Evolutionary conservation across 495 filamentous ascomycete genomes (phyloP).

Genomic region (Sphaerosporella brunnea): DNA sequence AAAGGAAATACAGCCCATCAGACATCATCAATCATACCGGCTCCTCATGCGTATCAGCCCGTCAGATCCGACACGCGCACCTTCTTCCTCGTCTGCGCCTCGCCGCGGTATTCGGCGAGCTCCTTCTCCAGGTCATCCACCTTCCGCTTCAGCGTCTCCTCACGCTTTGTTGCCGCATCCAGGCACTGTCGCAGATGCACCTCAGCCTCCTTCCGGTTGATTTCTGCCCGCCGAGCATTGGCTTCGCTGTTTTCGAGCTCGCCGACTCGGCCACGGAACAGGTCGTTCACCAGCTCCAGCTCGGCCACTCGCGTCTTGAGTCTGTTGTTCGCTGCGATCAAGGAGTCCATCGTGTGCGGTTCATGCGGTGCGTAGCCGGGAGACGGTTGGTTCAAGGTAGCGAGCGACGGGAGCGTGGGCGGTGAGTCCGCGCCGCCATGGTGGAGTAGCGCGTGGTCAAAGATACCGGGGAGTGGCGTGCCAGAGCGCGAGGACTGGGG

Average conservation of each 20-base stretch:
- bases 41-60: slow-evolving; percentile 15
- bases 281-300: slow-evolving; percentile 85
- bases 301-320: slow-evolving; percentile 84
- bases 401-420: slow-evolving; percentile 37
- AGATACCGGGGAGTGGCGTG: slow-evolving; percentile 59
- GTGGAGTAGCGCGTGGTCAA: slow-evolving; percentile 43
- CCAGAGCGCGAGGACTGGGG: slow-evolving; percentile 64
- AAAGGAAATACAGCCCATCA: too few relatives aligned
- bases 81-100: slow-evolving; percentile 16
- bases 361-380: slow-evolving; percentile 41
- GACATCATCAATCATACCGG: too few relatives aligned
- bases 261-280: slow-evolving; percentile 72
- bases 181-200: slow-evolving; percentile 46
- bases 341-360: slow-evolving; percentile 60
- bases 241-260: slow-evolving; percentile 70
- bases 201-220: slow-evolving; percentile 36
- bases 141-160: slow-evolving; percentile 65
- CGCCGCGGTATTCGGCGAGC: slow-evolving; percentile 30
- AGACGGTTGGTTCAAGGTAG: slow-evolving; percentile 19
- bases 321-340: slow-evolving; percentile 57
- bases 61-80: slow-evolving; percentile 26
- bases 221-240: slow-evolving; percentile 43
- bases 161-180: slow-evolving; percentile 55
- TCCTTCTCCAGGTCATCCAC: slow-evolving; percentile 60
- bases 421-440: slow-evolving; percentile 31